phyloP scores from a whole-genome alignment of 176 grass and related monocot genomes.

The Juncus effusus region DNA sequence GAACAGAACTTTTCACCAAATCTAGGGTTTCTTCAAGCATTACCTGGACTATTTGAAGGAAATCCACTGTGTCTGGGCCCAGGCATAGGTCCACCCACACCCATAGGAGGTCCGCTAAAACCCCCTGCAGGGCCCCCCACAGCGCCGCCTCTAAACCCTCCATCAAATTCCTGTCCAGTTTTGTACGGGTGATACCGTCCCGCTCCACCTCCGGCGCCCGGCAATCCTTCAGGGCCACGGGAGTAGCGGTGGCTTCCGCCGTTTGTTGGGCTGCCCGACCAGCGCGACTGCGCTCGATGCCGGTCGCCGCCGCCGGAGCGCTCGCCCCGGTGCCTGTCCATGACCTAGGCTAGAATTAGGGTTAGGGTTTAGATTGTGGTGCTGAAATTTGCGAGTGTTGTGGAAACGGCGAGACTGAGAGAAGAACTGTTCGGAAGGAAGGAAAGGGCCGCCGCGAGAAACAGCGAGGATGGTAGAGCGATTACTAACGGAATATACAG shows the following conservation, averaged over 20 bases:
- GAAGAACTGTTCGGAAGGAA: neutral
- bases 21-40: constrained; percentile 7
- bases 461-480: too few relatives aligned
- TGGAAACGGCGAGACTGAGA: neutral
- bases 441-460: too few relatives aligned
- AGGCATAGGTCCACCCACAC: constrained; percentile 13
- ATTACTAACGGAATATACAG: too few relatives aligned
- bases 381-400: too few relatives aligned
- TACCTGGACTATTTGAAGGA: constrained; percentile 28
- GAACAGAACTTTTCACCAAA: neutral
- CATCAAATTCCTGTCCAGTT: constrained; percentile 18
- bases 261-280: constrained; percentile 25
- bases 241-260: constrained; percentile 13
- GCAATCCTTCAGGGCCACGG: constrained; percentile 11
- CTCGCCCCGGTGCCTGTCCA: constrained; percentile 29
- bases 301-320: constrained; percentile 22
- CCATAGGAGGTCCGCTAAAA: constrained; percentile 21
- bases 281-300: constrained; percentile 17
- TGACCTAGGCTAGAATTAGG: neutral
- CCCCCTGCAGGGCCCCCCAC: constrained; percentile 6
- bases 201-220: constrained; percentile 4
- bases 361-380: too few relatives aligned
- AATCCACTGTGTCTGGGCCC: constrained; percentile 6
- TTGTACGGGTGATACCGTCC: constrained; percentile 22
- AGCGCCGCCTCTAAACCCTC: constrained; percentile 16